A percentile compares a stretch with the other conserved stretches of the same genome.
Conservation (phyloP, 345 rosid genomes). For the Hevea brasiliensis region DNA sequence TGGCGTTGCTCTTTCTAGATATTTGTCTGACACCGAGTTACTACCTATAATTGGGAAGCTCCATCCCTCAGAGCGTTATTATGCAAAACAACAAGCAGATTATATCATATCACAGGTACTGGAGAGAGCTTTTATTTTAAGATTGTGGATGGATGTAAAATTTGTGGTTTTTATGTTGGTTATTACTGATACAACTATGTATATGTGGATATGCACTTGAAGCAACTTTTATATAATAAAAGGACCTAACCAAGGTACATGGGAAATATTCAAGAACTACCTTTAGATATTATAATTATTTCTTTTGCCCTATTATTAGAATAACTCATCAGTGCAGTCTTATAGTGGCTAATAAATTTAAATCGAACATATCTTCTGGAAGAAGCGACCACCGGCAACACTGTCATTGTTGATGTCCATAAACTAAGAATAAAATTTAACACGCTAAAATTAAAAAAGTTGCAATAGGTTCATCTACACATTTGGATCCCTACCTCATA, state of each 20-base stretch:
- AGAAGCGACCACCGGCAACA: background rate
- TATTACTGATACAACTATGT: background rate
- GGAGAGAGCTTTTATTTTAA: background rate
- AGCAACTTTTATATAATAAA: background rate
- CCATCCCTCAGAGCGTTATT: slow-evolving; percentile 90
- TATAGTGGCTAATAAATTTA: background rate
- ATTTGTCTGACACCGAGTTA: slow-evolving; percentile 68
- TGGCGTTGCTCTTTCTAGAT: slow-evolving; percentile 41
- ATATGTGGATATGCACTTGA: background rate
- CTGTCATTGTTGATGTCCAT: background rate
- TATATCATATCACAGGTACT: slow-evolving; percentile 85
- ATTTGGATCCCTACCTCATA: background rate
- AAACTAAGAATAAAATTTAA: background rate
- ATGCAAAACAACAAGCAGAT: slow-evolving; percentile 94
- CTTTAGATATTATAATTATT: too few relatives aligned
- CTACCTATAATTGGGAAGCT: slow-evolving; percentile 77
- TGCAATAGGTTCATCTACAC: background rate
- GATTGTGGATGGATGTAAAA: background rate
- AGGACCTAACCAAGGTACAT: background rate
- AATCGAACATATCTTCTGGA: background rate
- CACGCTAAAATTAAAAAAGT: too few relatives aligned
- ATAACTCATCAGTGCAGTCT: background rate
- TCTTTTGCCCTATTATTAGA: background rate
- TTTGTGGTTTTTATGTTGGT: background rate
- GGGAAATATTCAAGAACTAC: background rate